These are phyloP conservation scores for Leishmania tarentolae DNA, from an alignment of 208 protist species.

Conservation along the genomic window DNA sequence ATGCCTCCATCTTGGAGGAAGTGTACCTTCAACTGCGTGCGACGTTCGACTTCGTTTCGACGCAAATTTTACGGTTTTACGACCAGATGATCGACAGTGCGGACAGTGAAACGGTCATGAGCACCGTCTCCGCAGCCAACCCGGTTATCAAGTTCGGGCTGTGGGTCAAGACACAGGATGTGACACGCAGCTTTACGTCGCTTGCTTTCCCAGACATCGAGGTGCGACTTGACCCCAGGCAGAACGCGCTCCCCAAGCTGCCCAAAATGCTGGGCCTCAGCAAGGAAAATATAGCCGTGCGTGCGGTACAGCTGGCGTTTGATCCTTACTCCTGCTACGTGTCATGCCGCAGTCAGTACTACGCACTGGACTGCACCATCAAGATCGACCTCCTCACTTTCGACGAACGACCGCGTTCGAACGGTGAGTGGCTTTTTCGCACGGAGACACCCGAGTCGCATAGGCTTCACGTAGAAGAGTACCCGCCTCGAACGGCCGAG, in stretches of 20 bases:
- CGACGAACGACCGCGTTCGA: constrained; percentile 64
- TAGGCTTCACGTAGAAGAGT: constrained; percentile 70
- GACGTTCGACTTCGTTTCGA: constrained; percentile 81
- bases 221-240: constrained; percentile 87
- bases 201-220: constrained; percentile 78
- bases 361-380: constrained; percentile 86
- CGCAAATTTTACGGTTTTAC: constrained; percentile 73
- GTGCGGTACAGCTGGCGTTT: constrained; percentile 87
- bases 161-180: constrained; percentile 90
- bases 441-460: constrained; percentile 70
- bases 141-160: constrained; percentile 87
- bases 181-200: constrained; percentile 83
- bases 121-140: constrained; percentile 41
- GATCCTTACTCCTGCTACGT: constrained; percentile 72
- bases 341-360: constrained; percentile 58
- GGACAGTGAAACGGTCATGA: constrained; percentile 82
- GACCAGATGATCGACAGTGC: constrained; percentile 77
- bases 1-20: constrained; percentile 39
- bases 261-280: constrained; percentile 88
- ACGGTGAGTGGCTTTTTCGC: constrained; percentile 82
- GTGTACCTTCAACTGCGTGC: constrained; percentile 69
- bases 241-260: constrained; percentile 67
- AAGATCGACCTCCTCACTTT: constrained; percentile 88
- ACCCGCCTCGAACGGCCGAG: constrained; percentile 70
- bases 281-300: constrained; percentile 88